These are phyloP conservation scores for Starmerella potacharoeniae DNA, from an alignment of 805 yeast genomes.

Conservation along the genomic window DNA sequence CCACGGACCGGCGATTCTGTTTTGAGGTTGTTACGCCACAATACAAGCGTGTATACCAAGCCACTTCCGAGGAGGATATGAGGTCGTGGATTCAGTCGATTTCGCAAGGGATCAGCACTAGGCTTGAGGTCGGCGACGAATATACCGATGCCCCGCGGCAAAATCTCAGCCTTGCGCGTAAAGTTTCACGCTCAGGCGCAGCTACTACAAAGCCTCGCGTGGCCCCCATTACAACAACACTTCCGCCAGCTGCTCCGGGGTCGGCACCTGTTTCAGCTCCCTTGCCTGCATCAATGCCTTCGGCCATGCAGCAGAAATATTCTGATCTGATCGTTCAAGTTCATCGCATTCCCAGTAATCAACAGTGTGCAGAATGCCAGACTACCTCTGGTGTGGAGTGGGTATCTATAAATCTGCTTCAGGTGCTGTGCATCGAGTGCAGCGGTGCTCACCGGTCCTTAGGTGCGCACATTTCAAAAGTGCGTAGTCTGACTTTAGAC, in stretches of 20 bases:
- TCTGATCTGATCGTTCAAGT: conserved; percentile 14
- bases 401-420: conserved; percentile 67
- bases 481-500: conserved; percentile 69
- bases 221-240: conserved; percentile 15
- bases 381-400: conserved; percentile 56
- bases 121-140: conserved; percentile 29
- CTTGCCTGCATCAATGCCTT: neutral
- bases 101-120: conserved; percentile 39
- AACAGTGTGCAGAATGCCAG: conserved; percentile 71
- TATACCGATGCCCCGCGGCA: neutral
- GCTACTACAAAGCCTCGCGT: conserved; percentile 15
- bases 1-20: conserved; percentile 40
- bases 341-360: conserved; percentile 40
- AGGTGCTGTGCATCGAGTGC: conserved; percentile 70
- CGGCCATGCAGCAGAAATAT: neutral
- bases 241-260: neutral
- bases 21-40: conserved; percentile 65
- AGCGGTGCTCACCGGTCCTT: conserved; percentile 79
- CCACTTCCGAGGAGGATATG: conserved; percentile 55
- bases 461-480: conserved; percentile 71
- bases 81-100: conserved; percentile 57
- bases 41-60: conserved; percentile 66
- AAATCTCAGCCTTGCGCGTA: conserved; percentile 17
- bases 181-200: conserved; percentile 18
- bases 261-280: neutral